Evolutionary conservation across 768 basidiomycete genomes (phyloP).

Genomic region (Agaricus sinodeliciosus): DNA sequence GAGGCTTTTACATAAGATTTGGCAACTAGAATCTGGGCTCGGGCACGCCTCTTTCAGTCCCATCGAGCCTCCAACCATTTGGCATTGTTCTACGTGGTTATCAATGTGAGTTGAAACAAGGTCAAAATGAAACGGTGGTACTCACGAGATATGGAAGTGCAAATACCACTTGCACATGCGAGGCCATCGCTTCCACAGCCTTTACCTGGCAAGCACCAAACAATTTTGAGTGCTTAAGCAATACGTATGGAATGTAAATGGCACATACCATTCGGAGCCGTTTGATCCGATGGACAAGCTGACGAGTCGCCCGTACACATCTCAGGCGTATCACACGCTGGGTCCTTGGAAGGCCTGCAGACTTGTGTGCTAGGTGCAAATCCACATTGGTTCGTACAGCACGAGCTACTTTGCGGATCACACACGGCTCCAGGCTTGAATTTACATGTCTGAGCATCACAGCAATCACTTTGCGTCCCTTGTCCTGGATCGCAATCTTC

Average conservation of each 20-base stretch:
- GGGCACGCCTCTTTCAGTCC: constrained; percentile 63
- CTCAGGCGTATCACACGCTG: constrained; percentile 64
- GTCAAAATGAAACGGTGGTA: constrained; percentile 14
- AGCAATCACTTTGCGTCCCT: constrained; percentile 58
- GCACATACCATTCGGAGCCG: constrained; percentile 54
- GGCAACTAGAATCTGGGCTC: constrained; percentile 59
- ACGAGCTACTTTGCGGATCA: constrained; percentile 69
- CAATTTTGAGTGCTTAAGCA: background rate
- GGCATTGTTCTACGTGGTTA: constrained; percentile 58
- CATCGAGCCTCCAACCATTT: constrained; percentile 65
- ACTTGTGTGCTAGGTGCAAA: constrained; percentile 65
- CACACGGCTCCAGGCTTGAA: constrained; percentile 68
- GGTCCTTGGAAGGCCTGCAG: constrained; percentile 64
- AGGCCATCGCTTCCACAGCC: constrained; percentile 59
- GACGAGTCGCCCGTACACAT: constrained; percentile 71
- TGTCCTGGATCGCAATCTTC: constrained; percentile 85
- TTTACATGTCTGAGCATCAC: constrained; percentile 69
- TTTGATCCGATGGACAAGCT: constrained; percentile 60
- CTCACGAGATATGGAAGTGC: constrained; percentile 67
- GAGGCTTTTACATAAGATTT: constrained; percentile 78
- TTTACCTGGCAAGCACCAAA: constrained; percentile 33
- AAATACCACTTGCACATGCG: constrained; percentile 71
- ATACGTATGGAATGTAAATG: constrained; percentile 2
- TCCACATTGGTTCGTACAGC: constrained; percentile 65
- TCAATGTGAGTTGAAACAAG: constrained; percentile 13